Conservation (phyloP, 495 filamentous ascomycete species). For the Aspergillus kassunensis region DNA sequence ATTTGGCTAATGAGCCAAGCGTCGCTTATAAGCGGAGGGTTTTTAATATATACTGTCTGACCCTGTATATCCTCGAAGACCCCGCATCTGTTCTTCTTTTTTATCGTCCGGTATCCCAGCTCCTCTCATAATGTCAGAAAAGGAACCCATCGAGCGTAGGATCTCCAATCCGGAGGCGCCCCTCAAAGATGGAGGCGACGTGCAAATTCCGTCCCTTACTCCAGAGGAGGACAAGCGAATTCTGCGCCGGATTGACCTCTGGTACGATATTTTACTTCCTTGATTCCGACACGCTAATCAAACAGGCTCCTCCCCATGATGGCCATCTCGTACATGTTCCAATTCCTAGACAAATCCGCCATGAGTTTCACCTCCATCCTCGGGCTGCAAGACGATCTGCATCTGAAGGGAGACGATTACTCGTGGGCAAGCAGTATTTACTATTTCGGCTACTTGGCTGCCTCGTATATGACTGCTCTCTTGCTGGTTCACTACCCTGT, state of each 20-base stretch:
- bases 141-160: too few relatives aligned
- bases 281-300: not conserved
- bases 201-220: not conserved
- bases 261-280: not conserved
- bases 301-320: not conserved
- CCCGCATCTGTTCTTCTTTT: too few relatives aligned
- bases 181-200: too few relatives aligned
- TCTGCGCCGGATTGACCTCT: not conserved
- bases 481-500: not conserved
- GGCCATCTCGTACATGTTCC: not conserved
- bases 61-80: too few relatives aligned
- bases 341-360: not conserved
- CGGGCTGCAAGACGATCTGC: not conserved
- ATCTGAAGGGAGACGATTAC: not conserved
- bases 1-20: too few relatives aligned
- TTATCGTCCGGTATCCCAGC: too few relatives aligned
- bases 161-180: too few relatives aligned
- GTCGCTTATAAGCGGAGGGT: too few relatives aligned
- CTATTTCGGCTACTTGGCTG: slow-evolving; percentile 3
- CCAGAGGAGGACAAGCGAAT: not conserved
- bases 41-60: too few relatives aligned
- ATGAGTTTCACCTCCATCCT: not conserved
- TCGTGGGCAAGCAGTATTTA: slow-evolving; percentile 4
- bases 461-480: not conserved
- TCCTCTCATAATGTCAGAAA: too few relatives aligned